These are phyloP conservation scores for Schwanniomyces yamadae DNA, from an alignment of 805 yeast genomes.

Conservation along the genomic window DNA sequence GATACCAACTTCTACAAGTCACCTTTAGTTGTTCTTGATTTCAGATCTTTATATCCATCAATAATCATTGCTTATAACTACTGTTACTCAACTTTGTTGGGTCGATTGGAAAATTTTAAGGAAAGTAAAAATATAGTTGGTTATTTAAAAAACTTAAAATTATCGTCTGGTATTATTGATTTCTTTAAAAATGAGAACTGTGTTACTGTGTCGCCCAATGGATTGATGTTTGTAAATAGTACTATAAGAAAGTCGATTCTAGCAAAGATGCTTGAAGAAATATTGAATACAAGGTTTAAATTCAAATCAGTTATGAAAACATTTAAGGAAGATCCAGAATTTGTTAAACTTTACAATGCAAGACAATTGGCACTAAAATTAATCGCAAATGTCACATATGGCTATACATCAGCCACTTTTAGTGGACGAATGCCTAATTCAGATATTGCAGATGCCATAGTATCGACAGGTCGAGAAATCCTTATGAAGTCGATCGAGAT, in stretches of 20 bases:
- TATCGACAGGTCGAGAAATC: conserved; percentile 85
- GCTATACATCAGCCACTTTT: conserved; percentile 90
- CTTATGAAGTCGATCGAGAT: conserved; percentile 64
- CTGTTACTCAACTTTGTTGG: conserved; percentile 74
- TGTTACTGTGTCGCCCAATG: conserved; percentile 80
- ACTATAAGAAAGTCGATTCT: conserved; percentile 67
- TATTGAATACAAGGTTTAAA: conserved; percentile 75
- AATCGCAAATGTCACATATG: conserved; percentile 94
- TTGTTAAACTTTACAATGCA: conserved; percentile 61
- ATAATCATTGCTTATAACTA: conserved; percentile 87
- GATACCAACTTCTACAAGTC: conserved; percentile 78
- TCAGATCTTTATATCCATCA: conserved; percentile 93
- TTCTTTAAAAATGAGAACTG: conserved; percentile 48
- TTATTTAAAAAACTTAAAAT: conserved; percentile 39
- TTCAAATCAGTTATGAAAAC: conserved; percentile 73
- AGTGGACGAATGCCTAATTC: conserved; percentile 98
- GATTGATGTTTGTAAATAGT: conserved; percentile 70
- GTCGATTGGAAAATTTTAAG: conserved; percentile 55
- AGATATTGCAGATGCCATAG: conserved; percentile 93
- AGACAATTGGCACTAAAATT: conserved; percentile 85
- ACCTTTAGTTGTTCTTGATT: conserved; percentile 87
- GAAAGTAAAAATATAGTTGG: conserved; percentile 54
- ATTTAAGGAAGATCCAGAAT: conserved; percentile 41
- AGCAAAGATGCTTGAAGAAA: conserved; percentile 81
- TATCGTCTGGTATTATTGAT: conserved; percentile 58